phyloP scores from a whole-genome alignment of 805 yeast genomes.

The Ogataea corticis region DNA sequence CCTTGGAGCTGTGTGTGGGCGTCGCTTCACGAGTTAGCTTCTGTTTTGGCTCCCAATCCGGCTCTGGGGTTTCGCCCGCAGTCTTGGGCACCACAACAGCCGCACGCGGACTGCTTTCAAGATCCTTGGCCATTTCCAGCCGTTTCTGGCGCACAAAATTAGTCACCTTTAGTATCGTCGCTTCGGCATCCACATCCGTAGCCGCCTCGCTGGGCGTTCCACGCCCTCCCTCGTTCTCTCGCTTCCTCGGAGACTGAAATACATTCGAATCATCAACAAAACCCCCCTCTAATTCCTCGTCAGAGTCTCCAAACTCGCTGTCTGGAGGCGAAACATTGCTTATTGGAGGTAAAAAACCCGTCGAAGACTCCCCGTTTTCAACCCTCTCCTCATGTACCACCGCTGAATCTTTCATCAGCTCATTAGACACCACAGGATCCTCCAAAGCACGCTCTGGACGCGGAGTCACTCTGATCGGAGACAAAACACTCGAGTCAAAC shows the following conservation, averaged over 20 bases:
- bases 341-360: background rate
- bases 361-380: background rate
- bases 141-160: slow-evolving; percentile 24
- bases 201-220: background rate
- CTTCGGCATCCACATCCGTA: slow-evolving; percentile 19
- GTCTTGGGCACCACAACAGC: background rate
- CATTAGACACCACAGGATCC: background rate
- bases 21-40: no score
- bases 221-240: slow-evolving; percentile 7
- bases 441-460: background rate
- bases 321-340: background rate
- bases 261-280: background rate
- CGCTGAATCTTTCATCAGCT: no score
- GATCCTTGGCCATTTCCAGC: slow-evolving; percentile 3
- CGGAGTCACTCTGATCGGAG: slow-evolving; percentile 19
- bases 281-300: slow-evolving; percentile 14
- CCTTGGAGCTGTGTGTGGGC: no score
- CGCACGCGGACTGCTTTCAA: slow-evolving; percentile 1
- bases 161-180: slow-evolving; percentile 28
- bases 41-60: no score
- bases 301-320: slow-evolving; percentile 28
- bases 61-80: no score
- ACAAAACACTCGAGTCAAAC: slow-evolving; percentile 21
- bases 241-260: background rate
- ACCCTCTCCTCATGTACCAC: no score